Evolutionary conservation across 2,329 filamentous ascomycete genomes (phyloP).

Genomic region (Reticulascus tulasneorum): DNA sequence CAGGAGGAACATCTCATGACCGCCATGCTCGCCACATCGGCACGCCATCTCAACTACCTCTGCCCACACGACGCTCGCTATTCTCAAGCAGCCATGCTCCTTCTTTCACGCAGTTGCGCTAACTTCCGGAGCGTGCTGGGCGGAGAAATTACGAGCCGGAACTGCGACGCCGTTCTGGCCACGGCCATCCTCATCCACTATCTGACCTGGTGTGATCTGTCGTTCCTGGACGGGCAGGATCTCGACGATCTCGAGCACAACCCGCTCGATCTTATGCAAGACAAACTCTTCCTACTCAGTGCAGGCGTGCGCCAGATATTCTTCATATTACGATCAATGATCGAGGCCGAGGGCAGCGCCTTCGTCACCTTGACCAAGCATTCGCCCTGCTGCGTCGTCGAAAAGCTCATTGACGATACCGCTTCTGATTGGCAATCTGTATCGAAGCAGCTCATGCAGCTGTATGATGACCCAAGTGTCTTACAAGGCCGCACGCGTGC

Average conservation of each 20-base stretch:
- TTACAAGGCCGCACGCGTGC: no score
- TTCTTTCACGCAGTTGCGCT: conserved; percentile 19
- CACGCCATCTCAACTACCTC: conserved; percentile 17
- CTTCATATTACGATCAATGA: conserved; percentile 18
- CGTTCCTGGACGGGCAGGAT: conserved; percentile 17
- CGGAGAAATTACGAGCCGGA: neutral
- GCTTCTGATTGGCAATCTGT: no score
- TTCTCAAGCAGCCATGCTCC: conserved; percentile 14
- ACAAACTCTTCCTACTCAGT: conserved; percentile 23
- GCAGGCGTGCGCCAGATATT: conserved; percentile 23
- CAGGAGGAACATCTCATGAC: conserved; percentile 24
- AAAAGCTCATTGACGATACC: no score
- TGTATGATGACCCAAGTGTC: no score
- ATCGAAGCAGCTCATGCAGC: no score
- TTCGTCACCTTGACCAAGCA: no score
- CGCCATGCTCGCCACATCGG: conserved; percentile 18
- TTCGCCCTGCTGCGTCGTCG: no score
- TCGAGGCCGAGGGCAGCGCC: conserved; percentile 14
- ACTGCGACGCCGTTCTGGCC: conserved; percentile 14
- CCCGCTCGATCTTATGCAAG: conserved; percentile 17
- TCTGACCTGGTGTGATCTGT: conserved; percentile 23
- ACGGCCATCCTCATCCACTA: conserved; percentile 24
- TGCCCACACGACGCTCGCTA: conserved; percentile 14
- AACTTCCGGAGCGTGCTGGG: conserved; percentile 19
- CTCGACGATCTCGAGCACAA: neutral